phyloP scores from a whole-genome alignment of 2,329 filamentous ascomycete genomes.

The Exophiala xenobiotica region DNA sequence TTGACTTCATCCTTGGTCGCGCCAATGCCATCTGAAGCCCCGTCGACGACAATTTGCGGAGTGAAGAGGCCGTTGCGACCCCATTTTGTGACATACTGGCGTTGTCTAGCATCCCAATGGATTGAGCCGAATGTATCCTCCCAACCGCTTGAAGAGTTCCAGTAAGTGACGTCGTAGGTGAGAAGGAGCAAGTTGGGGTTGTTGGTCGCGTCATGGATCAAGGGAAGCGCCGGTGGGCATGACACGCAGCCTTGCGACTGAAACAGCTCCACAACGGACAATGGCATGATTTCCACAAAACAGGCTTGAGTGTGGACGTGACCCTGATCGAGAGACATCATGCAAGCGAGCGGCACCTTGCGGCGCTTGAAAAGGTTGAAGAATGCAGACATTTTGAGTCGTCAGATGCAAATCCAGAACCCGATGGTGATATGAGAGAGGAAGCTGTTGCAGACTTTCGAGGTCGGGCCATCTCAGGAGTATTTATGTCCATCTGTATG shows the following conservation, averaged over 20 bases:
- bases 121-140: slow-evolving; percentile 24
- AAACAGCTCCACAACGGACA: slow-evolving; percentile 27
- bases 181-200: slow-evolving; percentile 25
- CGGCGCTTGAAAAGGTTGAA: slow-evolving; percentile 21
- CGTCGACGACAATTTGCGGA: slow-evolving; percentile 24
- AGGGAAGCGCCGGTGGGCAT: slow-evolving; percentile 23
- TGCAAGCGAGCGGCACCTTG: slow-evolving; percentile 23
- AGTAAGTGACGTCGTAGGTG: slow-evolving; percentile 27
- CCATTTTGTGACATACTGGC: slow-evolving; percentile 21
- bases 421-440: background rate
- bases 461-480: too few species aligned
- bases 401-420: background rate
- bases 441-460: too few species aligned
- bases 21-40: slow-evolving; percentile 21
- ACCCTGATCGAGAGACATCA: slow-evolving; percentile 18
- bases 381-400: slow-evolving; percentile 16
- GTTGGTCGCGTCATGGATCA: slow-evolving; percentile 21
- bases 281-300: slow-evolving; percentile 24
- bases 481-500: too few species aligned
- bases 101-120: slow-evolving; percentile 22
- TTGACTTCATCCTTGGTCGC: slow-evolving; percentile 19
- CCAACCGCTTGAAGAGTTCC: slow-evolving; percentile 23
- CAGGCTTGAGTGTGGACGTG: slow-evolving; percentile 26
- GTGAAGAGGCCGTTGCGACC: slow-evolving; percentile 22
- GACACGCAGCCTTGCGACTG: slow-evolving; percentile 26